Base-by-base conservation (phyloP, 2,329 filamentous ascomycete species). In the Acephala macrosclerotiorum region DNA sequence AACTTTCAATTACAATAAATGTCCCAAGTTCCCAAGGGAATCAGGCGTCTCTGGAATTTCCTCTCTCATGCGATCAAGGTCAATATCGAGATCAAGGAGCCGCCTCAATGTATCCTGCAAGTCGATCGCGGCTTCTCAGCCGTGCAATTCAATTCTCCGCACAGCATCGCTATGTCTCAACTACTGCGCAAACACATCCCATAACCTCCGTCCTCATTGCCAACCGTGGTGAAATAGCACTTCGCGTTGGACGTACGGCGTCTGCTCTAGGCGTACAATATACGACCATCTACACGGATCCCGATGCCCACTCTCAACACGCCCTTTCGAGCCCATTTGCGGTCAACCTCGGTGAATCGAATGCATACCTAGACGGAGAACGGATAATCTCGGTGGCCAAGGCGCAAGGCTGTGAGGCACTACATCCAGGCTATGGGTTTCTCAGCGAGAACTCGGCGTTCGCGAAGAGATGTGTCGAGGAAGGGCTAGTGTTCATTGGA, bases 381-480 rank as follows among this genome's bases (percentile, higher is more conserved):
- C 89, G 92, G 69, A 98, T 99, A 76, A 95, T 99, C 69, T 85
- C 88, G 33, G 88, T 97, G 65, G 96, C 95, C 16, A 94, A 94
- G 80, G 84, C 91, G 73, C 88, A 95, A 75, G 91, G 91, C 51
- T 97, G 96, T 74, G 88, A 95, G 77, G 95, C 93, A 4, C 90
- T 99, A 71, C 96, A 99, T 79, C 96, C 96, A 0, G 96, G 96
- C 26, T 99, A 99, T 81, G 96, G 96, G 51, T 99, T 97, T 76
- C 81, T 98, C 70, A 96, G 92, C 68, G 96, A 99, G 81, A 99
- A 99, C 79, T 90, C 95, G 8, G 88, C 85, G 6, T 99, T 99
- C 77, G 96, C 96, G 2, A 88, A 89, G 73, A 90, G 92, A 77
- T 98, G 95, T 77, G 91, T 92, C 73, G 89, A 96, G 73, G 94